Evolutionary conservation across 139 green algal genomes (phyloP).

Genomic region (Haematococcus lacustris): DNA sequence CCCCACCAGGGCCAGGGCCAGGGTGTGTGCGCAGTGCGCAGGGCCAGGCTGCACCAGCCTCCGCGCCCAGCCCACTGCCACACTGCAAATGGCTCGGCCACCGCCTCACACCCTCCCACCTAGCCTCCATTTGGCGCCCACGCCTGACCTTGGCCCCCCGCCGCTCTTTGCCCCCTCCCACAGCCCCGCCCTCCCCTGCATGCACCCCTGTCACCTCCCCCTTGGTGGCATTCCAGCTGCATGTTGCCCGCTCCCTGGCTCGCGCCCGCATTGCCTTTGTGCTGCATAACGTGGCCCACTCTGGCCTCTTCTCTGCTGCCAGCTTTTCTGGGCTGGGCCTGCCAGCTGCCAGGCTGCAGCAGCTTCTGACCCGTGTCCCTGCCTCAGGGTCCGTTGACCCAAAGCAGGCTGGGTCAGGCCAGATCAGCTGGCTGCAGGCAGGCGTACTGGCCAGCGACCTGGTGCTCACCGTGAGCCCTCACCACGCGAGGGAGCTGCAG

Average conservation of each 20-base stretch:
- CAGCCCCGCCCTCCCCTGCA: no score
- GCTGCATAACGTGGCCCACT: constrained; percentile 55
- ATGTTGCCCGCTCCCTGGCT: constrained; percentile 13
- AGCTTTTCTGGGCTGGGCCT: constrained; percentile 26
- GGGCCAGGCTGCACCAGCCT: no score
- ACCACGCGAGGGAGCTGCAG: constrained; percentile 60
- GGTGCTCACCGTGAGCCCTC: constrained; percentile 70
- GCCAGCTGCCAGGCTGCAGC: constrained; percentile 11
- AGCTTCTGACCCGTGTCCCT: constrained; percentile 8
- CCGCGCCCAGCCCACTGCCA: no score
- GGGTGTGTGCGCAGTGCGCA: no score
- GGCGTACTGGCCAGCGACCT: constrained; percentile 45
- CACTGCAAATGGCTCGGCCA: no score
- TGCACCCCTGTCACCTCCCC: no score
- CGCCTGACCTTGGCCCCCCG: no score
- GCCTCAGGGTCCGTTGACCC: background rate
- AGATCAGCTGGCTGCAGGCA: constrained; percentile 65
- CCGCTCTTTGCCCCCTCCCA: no score
- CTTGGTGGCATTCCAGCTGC: constrained; percentile 20
- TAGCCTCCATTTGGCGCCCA: no score
- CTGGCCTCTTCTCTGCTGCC: constrained; percentile 26
- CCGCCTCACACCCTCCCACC: no score
- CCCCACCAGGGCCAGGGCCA: no score
- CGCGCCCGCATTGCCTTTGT: constrained; percentile 27
- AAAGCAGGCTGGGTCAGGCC: background rate